Evolutionary conservation across 2,329 filamentous ascomycete species (phyloP).

Genomic region (Colletotrichum chrysophilum): DNA sequence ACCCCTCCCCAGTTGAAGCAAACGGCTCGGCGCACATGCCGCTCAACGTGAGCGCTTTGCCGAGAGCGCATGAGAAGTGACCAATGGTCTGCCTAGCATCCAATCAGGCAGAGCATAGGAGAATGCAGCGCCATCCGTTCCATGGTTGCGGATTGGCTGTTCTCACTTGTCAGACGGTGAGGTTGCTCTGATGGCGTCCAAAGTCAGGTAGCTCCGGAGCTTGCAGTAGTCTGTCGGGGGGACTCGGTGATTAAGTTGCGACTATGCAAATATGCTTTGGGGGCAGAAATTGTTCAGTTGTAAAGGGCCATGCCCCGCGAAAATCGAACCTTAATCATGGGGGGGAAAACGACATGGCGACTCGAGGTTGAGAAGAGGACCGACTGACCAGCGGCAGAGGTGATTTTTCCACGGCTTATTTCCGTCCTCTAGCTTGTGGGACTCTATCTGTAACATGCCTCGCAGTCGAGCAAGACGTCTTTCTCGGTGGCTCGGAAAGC

Average conservation of each 20-base stretch:
- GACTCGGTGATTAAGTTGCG: background rate
- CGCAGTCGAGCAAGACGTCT: background rate
- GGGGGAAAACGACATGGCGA: background rate
- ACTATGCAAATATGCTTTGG: background rate
- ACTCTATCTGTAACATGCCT: background rate
- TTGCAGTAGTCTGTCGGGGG: background rate
- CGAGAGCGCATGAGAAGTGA: background rate
- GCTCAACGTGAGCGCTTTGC: background rate
- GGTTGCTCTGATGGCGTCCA: background rate
- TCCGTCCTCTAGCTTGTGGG: background rate
- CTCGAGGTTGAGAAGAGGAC: background rate
- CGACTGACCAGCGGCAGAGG: background rate
- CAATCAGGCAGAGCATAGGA: background rate
- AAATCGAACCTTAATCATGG: background rate
- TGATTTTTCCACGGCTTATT: background rate
- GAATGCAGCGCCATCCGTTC: background rate
- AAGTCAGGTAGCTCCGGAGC: background rate
- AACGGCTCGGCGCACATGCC: constrained; percentile 13
- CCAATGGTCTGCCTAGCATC: background rate
- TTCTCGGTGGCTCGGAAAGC: background rate
- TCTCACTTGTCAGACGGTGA: background rate
- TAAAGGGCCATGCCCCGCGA: background rate
- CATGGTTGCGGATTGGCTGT: background rate
- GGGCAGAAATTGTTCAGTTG: background rate
- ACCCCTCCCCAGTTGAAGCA: background rate